Conservation (phyloP, 805 yeast genomes). For the Saturnispora besseyi region DNA sequence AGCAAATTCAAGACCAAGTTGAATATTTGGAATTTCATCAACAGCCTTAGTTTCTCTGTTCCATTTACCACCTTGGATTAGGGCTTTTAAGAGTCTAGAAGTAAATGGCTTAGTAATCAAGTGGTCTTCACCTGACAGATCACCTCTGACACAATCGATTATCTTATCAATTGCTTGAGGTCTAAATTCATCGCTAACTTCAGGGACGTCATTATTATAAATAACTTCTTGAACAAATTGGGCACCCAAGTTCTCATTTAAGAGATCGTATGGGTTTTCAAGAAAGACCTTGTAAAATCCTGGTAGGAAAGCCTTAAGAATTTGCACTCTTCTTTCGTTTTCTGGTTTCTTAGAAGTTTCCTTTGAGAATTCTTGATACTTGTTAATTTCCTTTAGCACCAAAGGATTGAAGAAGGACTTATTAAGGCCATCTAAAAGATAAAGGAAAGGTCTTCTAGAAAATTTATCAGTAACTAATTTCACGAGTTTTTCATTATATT, state of each 20-base stretch:
- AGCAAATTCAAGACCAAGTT: slow-evolving; percentile 54
- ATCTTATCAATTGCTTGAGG: slow-evolving; percentile 46
- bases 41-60: slow-evolving; percentile 51
- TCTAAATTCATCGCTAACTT: slow-evolving; percentile 26
- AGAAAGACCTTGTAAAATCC: slow-evolving; percentile 47
- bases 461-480: slow-evolving; percentile 59
- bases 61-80: slow-evolving; percentile 84
- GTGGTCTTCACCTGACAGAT: slow-evolving; percentile 57
- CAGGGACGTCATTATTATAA: slow-evolving; percentile 35
- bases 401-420: slow-evolving; percentile 75
- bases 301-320: slow-evolving; percentile 58
- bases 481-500: slow-evolving; percentile 42
- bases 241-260: slow-evolving; percentile 68
- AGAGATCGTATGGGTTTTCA: slow-evolving; percentile 40
- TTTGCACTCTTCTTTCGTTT: slow-evolving; percentile 63
- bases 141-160: slow-evolving; percentile 54
- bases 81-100: slow-evolving; percentile 61
- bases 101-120: slow-evolving; percentile 64
- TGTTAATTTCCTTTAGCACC: slow-evolving; percentile 48
- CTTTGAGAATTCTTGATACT: slow-evolving; percentile 51
- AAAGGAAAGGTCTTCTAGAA: slow-evolving; percentile 83
- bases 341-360: slow-evolving; percentile 82
- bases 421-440: slow-evolving; percentile 67
- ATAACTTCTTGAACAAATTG: slow-evolving; percentile 76
- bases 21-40: slow-evolving; percentile 35